Evolutionary conservation across 2,329 filamentous ascomycete genomes (phyloP), one percentile per base, ranked within the genome.

Genomic region (Lasiodiplodia sp.): DNA sequence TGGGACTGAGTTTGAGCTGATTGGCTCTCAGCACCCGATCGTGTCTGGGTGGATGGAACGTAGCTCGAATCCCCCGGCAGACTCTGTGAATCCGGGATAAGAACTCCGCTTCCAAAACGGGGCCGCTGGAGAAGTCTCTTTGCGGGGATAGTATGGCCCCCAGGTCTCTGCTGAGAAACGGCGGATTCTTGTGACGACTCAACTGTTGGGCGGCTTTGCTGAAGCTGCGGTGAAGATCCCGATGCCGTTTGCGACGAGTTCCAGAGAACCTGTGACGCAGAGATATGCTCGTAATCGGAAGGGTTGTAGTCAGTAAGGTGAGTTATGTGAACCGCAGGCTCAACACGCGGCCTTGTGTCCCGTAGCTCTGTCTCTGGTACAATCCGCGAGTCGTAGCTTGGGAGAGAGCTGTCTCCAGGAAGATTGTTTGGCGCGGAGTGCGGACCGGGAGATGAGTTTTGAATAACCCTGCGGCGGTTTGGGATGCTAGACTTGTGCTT

Each of bases 51-150:
- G 0, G 72, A 65, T 0, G 72, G 70, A 14, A 74, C 58, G 56
- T 75, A 78, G 69, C 71, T 77, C 4, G 51, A 64, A 55, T 67
- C 28, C 53, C 70, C 12, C 18, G 18, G 31, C 72, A 74, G 62
- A 70, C 73, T 47, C 62, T 78, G 75, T 3, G 76, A 77, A 37
- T 78, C 75, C 38, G 69, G 72, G 2, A 79, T 72, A 8, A 78
- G 65, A 28, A 74, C 72, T 8, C 47, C 47, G 44, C 72, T 68
- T 28, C 51, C 62, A 55, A 71, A 73, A 4, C 57, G 40, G 21
- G 62, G 49, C 31, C 51, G 65, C 8, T 21, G 37, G n/a, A 67
- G 31, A 14, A 67, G 40, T 16, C 21, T 18, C 52, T 67, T 53
- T 11, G 65, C 65, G 4, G 53, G 40, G 64, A 56, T 58, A 63